These are phyloP conservation scores for Chlorella sp. DNA, from an alignment of 139 green algal species.

Conservation along the genomic window DNA sequence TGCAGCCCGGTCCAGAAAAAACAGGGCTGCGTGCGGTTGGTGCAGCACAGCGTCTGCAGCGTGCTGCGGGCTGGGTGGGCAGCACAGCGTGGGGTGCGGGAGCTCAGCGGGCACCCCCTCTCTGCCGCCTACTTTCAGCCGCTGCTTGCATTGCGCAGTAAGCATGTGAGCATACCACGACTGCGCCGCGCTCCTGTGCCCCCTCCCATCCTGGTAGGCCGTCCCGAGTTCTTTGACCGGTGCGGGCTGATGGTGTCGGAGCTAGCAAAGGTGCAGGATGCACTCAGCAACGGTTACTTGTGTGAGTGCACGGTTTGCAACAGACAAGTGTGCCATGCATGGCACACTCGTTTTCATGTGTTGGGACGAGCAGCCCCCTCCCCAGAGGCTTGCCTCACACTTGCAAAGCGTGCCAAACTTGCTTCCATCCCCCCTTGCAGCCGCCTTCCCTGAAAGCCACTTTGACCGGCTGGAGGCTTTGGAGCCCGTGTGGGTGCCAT, in stretches of 20 bases:
- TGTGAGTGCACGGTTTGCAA: conserved; percentile 26
- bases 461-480: conserved; percentile 70
- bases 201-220: background rate
- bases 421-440: too few species aligned
- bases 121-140: background rate
- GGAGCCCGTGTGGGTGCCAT: conserved; percentile 72
- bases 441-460: conserved; percentile 67
- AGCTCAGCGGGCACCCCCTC: background rate
- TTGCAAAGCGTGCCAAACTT: too few species aligned
- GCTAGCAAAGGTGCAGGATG: conserved; percentile 41
- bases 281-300: conserved; percentile 59
- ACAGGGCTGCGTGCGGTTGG: too few species aligned
- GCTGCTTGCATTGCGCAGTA: too few species aligned
- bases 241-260: conserved; percentile 29
- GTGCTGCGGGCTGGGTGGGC: background rate
- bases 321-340: too few species aligned
- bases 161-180: background rate
- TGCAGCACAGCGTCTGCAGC: too few species aligned
- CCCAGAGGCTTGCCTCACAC: too few species aligned
- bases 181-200: background rate
- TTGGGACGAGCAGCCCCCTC: too few species aligned
- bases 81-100: background rate
- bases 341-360: too few species aligned
- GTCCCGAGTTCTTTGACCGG: background rate
- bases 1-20: too few species aligned